Evolutionary conservation across 345 rosid species (phyloP), one percentile per base, ranked within the genome.

Genomic region (Linum lewisii): DNA sequence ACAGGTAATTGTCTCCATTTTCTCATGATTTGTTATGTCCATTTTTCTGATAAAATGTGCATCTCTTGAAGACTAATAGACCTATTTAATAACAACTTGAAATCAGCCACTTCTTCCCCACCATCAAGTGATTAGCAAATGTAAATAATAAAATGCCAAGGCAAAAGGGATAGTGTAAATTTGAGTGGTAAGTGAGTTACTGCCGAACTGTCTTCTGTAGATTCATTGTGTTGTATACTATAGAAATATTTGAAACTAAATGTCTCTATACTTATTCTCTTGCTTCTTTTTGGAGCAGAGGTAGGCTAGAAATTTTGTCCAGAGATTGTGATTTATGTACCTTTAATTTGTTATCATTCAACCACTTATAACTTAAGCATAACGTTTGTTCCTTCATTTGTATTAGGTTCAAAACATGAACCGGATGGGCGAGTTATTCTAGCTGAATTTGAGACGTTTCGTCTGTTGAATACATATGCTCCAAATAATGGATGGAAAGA

Each of bases 401-500:
- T 47, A 57, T 61, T 66, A 93, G 99, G 79, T 64, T 78, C 81
- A 42, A 89, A 83, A 78, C 95, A 89, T 64, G 99, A 93, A 81
- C 82, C 79, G 49, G 97, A 89, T 81, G 97, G 99, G 57, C 80
- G 99, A 61, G 94, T 87, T 63, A 93, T 93, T 77, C 77, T 86
- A 72, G 94, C 86, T 61, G 95, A 93, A 72, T 93, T 93, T 61
- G 82, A 85, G 81, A 79, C 84, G 21, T 75, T 83, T 61, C 73
- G 78, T 56, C 57, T 93, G 34, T 65, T 93, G 79, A 89, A 86
- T 65, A 93, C 95, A 8, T 93, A 89, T 78, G 77, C 86, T 9
- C 99, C 99, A 58, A 93, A 93, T 68, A 93, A 93, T 72, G 99
- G 97, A 56, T 93, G 99, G 99, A 93, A 81, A 81, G 99, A 92